Conservation (phyloP, 306 rosid genomes). For the Castanopsis chinensis region DNA sequence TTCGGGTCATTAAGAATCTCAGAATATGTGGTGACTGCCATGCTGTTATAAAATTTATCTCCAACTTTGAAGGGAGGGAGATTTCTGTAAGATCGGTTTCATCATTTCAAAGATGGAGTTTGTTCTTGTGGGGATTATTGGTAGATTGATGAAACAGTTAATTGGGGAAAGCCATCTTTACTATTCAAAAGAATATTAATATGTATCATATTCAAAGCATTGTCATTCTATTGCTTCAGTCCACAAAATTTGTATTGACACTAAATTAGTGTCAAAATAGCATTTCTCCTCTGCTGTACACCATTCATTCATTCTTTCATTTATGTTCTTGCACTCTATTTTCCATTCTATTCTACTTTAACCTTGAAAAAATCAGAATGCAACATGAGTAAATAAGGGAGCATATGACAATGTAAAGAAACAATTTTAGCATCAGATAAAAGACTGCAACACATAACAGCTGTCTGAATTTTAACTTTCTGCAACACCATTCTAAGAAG, state of each 20-base stretch:
- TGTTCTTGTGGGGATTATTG: conserved; percentile 74
- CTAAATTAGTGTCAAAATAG: conserved; percentile 31
- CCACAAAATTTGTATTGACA: conserved; percentile 27
- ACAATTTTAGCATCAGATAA: no score
- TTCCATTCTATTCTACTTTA: conserved; percentile 14
- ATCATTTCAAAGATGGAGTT: no score
- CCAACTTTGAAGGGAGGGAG: conserved; percentile 54
- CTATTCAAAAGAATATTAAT: not conserved
- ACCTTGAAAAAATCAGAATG: conserved; percentile 28
- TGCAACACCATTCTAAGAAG: not conserved
- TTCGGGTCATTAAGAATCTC: conserved; percentile 67
- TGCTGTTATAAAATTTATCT: conserved; percentile 50
- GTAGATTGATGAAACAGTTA: conserved; percentile 22
- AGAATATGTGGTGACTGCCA: conserved; percentile 61
- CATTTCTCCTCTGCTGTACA: conserved; percentile 29
- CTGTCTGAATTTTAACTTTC: not conserved
- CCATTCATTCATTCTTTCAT: not conserved
- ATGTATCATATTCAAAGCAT: no score
- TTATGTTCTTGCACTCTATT: conserved; percentile 14
- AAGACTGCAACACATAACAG: not conserved
- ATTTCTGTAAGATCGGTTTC: conserved; percentile 64
- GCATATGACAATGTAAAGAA: not conserved
- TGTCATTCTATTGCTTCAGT: conserved; percentile 3
- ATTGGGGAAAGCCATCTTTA: not conserved
- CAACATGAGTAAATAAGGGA: not conserved